Percentiles rank a stretch among this genome's conserved stretches.
Conservation (phyloP, 176 grass and related monocot species). For the Musa acuminata region DNA sequence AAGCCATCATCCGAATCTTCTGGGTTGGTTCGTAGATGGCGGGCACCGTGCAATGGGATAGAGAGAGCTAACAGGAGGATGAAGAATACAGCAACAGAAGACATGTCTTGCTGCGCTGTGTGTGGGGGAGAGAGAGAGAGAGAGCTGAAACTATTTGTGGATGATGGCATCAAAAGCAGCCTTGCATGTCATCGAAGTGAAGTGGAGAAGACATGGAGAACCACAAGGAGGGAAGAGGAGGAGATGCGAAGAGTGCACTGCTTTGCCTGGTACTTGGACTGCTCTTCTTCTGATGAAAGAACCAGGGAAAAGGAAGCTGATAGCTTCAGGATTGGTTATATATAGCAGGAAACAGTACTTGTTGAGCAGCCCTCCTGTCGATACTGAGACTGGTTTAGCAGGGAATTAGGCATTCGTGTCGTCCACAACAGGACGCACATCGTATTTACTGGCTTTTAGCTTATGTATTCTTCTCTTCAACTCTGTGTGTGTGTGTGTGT, state of each 20-base stretch:
- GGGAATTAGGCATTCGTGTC: neutral
- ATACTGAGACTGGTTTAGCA: neutral
- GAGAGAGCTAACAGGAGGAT: slow-evolving; percentile 29
- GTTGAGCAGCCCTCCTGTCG: neutral
- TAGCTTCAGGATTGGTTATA: neutral
- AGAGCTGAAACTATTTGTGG: slow-evolving; percentile 18
- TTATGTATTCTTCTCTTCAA: too few relatives aligned
- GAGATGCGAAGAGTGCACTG: neutral
- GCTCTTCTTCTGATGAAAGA: neutral
- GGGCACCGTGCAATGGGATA: slow-evolving; percentile 36
- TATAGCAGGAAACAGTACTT: neutral
- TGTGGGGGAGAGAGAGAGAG: slow-evolving; percentile 12
- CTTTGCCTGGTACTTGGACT: neutral
- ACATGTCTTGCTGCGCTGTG: slow-evolving; percentile 19
- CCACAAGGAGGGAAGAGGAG: slow-evolving; percentile 5
- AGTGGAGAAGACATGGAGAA: slow-evolving; percentile 19
- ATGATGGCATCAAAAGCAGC: neutral
- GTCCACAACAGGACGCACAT: neutral
- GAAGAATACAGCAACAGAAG: slow-evolving; percentile 21
- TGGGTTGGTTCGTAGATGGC: slow-evolving; percentile 18
- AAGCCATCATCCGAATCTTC: slow-evolving; percentile 18
- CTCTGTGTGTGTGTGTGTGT: too few relatives aligned
- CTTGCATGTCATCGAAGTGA: slow-evolving; percentile 12
- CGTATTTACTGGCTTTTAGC: too few relatives aligned
- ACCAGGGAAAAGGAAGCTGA: neutral